phyloP scores from a whole-genome alignment of 192 early-diverging fungal genomes.

The Haplosporangium gracile region DNA sequence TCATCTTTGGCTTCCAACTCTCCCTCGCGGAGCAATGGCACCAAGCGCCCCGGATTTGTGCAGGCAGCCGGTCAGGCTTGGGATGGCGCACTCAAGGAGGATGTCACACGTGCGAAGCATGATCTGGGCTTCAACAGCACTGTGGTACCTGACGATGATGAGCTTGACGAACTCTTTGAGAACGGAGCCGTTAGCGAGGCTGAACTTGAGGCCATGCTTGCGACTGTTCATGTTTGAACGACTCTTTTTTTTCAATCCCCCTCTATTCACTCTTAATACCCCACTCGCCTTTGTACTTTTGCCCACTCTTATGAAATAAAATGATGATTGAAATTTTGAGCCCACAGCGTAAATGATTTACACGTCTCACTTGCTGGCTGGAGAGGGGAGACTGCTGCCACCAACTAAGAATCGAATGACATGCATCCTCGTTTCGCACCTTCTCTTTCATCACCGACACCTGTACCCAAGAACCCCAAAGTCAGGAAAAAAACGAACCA shows the following conservation, averaged over 20 bases:
- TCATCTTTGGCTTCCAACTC: background rate
- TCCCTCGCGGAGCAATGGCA: background rate
- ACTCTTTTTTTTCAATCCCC: too few species aligned
- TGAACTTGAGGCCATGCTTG: conserved; percentile 36
- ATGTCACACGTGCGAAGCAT: conserved; percentile 29
- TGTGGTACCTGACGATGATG: conserved; percentile 44
- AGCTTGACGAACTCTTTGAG: conserved; percentile 44
- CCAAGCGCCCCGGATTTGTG: conserved; percentile 35
- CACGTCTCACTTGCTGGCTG: background rate
- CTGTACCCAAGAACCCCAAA: too few species aligned
- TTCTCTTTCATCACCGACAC: too few species aligned
- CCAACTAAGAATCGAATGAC: too few species aligned
- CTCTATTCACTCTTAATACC: background rate
- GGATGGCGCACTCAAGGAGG: conserved; percentile 37
- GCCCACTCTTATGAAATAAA: background rate
- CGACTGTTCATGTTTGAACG: background rate
- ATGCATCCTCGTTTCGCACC: too few species aligned
- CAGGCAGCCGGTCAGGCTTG: conserved; percentile 44
- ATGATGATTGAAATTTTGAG: background rate
- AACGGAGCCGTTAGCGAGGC: conserved; percentile 42
- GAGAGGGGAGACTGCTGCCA: background rate
- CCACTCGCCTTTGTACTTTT: background rate
- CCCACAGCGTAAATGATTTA: background rate
- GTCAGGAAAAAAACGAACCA: too few species aligned
- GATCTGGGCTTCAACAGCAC: conserved; percentile 32